Base-by-base conservation (phyloP, 2,329 filamentous ascomycete species). In the Parastagonospora nodorum region DNA sequence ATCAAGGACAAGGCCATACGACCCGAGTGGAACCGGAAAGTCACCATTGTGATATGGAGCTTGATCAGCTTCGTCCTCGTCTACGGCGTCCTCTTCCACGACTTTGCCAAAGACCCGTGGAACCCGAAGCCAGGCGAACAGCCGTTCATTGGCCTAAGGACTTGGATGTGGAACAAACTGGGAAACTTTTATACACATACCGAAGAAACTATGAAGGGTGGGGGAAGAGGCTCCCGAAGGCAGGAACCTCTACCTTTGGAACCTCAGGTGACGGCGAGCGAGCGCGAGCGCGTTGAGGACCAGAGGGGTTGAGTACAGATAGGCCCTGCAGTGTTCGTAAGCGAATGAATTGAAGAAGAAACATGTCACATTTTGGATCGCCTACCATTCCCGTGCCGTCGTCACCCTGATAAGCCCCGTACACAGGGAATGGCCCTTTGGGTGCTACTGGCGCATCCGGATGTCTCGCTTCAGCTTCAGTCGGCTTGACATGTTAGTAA, bases 11-110 rank as follows among this genome's bases (percentile, higher is more conserved):
- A 84, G 62, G 83, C 82, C 67, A 79, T 81, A 35, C 77, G 85
- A 16, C 87, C 88, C 8, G 72, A 74, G 41, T 90, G 86, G 85
- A 80, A 82, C 36, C 89, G 87, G 71, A 79, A 76, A 53, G 77
- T 87, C 48, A 85, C 84, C 72, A 75, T 91, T 55, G 80, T 81
- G 42, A 88, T 91, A 73, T 82, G 68, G 67, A 68, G 58, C 46
- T 12, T 66, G 44, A 39, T 77, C 81, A 44, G 82, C 78, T 69
- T 80, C 84, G 30, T 57, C 77, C 8, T 72, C 79, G 19, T 88
- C 39, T 71, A 87, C 60, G 77, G 80, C 27, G 78, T 86, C 28
- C 72, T 88, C 48, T 88, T 86, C 68, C 80, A 87, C 78, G 84
- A 88, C 57, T 84, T 79, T 45, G 36, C 58, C 15, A 53, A 66